phyloP scores from a whole-genome alignment of 768 basidiomycete genomes.

The Russula brevipes region DNA sequence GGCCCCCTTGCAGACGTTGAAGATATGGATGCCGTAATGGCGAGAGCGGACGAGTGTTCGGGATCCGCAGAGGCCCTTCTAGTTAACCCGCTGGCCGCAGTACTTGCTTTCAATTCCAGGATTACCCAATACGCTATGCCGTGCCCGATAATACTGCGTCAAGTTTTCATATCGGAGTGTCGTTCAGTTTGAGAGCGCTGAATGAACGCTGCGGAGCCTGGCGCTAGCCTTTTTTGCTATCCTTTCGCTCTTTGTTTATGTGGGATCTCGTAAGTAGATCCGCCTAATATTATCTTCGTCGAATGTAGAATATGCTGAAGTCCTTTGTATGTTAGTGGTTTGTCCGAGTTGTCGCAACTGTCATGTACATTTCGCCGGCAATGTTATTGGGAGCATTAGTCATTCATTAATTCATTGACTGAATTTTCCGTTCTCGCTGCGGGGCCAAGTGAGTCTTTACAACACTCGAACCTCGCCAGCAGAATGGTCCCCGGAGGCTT shows the following conservation, averaged over 20 bases:
- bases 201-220: background rate
- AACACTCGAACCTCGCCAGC: background rate
- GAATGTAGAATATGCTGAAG: conserved; percentile 4
- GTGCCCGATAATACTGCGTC: conserved; percentile 14
- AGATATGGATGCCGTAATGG: conserved; percentile 26
- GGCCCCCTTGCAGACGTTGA: conserved; percentile 19
- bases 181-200: conserved; percentile 14
- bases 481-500: background rate
- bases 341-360: conserved; percentile 8
- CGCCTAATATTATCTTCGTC: background rate
- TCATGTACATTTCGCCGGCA: conserved; percentile 10
- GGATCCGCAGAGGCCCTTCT: background rate
- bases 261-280: conserved; percentile 18
- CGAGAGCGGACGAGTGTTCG: background rate
- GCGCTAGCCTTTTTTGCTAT: conserved; percentile 5
- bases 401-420: background rate
- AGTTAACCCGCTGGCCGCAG: conserved; percentile 14
- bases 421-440: background rate
- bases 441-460: conserved; percentile 1
- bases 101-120: conserved; percentile 22
- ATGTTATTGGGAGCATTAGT: conserved; percentile 1
- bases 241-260: conserved; percentile 10
- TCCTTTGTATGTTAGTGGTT: conserved; percentile 6
- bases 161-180: conserved; percentile 7
- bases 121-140: conserved; percentile 17